phyloP scores from a whole-genome alignment of 2,329 filamentous ascomycete genomes.

The Neonectria ditissima region DNA sequence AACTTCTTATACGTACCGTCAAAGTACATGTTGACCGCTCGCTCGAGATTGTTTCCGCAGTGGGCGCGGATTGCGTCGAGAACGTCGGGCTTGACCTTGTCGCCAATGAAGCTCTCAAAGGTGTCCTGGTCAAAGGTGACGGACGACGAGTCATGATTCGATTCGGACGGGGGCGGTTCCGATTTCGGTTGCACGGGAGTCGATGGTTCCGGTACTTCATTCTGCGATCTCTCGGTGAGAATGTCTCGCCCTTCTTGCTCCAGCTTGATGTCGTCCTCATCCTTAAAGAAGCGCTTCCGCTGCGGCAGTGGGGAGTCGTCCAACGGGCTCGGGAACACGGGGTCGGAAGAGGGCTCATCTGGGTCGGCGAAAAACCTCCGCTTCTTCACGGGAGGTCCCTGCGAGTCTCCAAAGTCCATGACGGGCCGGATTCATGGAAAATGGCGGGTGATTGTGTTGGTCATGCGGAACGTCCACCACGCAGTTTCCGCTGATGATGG shows the following conservation, averaged over 20 bases:
- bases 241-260: conserved; percentile 33
- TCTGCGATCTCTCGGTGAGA: conserved; percentile 30
- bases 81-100: conserved; percentile 62
- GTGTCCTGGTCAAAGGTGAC: conserved; percentile 66
- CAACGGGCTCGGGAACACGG: conserved; percentile 39
- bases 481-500: conserved; percentile 14
- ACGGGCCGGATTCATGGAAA: conserved; percentile 31
- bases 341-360: conserved; percentile 47
- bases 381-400: conserved; percentile 61
- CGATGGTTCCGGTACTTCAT: conserved; percentile 26
- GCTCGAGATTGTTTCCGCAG: conserved; percentile 69
- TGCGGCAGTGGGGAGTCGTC: conserved; percentile 39
- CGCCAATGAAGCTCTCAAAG: conserved; percentile 71
- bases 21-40: conserved; percentile 76
- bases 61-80: conserved; percentile 64
- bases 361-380: conserved; percentile 53
- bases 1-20: conserved; percentile 74
- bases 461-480: conserved; percentile 13
- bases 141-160: conserved; percentile 42
- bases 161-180: conserved; percentile 22
- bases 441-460: conserved; percentile 12
- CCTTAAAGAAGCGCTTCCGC: conserved; percentile 44
- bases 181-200: conserved; percentile 16
- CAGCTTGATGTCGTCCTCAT: conserved; percentile 37
- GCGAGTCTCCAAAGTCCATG: conserved; percentile 56